Evolutionary conservation across 441 rosid genomes (phyloP).

Genomic region (Metrosideros polymorpha): DNA sequence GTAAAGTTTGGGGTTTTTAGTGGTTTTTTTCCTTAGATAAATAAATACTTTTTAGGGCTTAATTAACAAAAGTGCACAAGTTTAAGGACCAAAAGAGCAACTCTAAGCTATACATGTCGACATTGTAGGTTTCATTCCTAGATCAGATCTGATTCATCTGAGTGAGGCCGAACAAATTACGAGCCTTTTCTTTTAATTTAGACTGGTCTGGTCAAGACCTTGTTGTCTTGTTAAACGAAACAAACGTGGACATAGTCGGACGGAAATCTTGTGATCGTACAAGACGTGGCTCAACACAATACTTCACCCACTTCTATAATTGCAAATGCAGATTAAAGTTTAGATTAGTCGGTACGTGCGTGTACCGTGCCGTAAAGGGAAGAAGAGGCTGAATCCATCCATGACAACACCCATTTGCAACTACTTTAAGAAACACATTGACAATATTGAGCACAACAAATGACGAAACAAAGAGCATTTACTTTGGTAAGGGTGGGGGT

Average conservation of each 20-base stretch:
- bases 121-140: not conserved
- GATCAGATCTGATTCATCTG: not conserved
- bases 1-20: too few species aligned
- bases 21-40: too few species aligned
- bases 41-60: not conserved
- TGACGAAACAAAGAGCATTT: not conserved
- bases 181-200: not conserved
- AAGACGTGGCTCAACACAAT: not conserved
- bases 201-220: not conserved
- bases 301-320: not conserved
- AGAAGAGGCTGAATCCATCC: not conserved
- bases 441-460: not conserved
- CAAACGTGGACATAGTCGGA: not conserved
- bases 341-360: not conserved
- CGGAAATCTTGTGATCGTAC: not conserved
- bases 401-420: not conserved
- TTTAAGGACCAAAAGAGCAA: not conserved
- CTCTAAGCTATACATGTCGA: not conserved
- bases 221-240: too few species aligned
- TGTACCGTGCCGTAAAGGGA: not conserved
- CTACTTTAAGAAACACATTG: not conserved
- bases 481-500: not conserved
- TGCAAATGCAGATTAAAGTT: not conserved
- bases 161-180: not conserved
- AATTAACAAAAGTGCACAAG: not conserved